Evolutionary conservation across 306 rosid species (phyloP).

Genomic region (Sesbania bispinosa): DNA sequence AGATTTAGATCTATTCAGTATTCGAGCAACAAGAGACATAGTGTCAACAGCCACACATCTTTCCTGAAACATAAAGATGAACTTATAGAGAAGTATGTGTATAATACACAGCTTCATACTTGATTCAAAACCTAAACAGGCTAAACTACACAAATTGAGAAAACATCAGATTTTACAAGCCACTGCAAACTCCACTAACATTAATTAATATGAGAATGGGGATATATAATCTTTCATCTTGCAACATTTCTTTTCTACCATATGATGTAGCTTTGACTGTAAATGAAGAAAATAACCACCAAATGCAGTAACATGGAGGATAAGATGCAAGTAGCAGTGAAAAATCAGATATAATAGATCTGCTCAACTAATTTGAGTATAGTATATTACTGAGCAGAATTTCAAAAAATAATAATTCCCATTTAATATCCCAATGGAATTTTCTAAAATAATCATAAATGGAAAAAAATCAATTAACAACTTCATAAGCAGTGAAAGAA

Average conservation of each 20-base stretch:
- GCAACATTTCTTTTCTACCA: background rate
- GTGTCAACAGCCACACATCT: constrained; percentile 93
- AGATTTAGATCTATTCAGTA: constrained; percentile 82
- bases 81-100: constrained; percentile 25
- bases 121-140: constrained; percentile 18
- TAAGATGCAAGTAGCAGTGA: background rate
- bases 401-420: background rate
- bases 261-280: constrained; percentile 2
- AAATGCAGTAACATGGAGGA: constrained; percentile 2
- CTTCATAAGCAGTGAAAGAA: constrained; percentile 4
- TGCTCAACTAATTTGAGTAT: background rate
- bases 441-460: background rate
- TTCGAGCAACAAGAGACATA: constrained; percentile 68
- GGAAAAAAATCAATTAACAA: background rate
- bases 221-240: background rate
- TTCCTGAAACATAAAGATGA: constrained; percentile 63
- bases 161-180: constrained; percentile 12
- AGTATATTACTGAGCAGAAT: background rate
- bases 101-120: constrained; percentile 19
- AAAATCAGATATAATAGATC: background rate
- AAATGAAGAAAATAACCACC: constrained; percentile 1
- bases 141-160: constrained; percentile 21
- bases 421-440: background rate
- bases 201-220: background rate
- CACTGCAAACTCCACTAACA: constrained; percentile 2